Percentiles rank a stretch among this genome's conserved stretches.
Evolutionary conservation across 495 filamentous ascomycete species (phyloP).

Genomic region (Gamarada debralockiae): DNA sequence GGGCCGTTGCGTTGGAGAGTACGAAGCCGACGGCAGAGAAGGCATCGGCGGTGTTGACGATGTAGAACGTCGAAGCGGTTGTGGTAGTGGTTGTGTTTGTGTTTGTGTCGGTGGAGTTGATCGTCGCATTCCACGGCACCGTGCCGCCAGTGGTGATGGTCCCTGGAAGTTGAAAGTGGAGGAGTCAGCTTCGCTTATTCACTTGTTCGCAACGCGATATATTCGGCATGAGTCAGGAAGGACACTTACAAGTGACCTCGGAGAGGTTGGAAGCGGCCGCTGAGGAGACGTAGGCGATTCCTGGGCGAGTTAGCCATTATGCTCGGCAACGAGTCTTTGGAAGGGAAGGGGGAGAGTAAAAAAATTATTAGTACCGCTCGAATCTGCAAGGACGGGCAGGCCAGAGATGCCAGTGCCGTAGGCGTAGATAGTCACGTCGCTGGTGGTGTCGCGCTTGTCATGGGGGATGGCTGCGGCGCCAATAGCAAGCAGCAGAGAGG

Average conservation of each 20-base stretch:
- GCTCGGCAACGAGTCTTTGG: not conserved
- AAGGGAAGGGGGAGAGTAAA: not conserved
- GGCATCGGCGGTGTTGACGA: not conserved
- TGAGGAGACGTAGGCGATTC: not conserved
- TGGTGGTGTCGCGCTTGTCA: constrained; percentile 15
- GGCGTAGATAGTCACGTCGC: constrained; percentile 14
- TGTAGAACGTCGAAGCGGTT: not conserved
- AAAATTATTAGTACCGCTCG: not conserved
- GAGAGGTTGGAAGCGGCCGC: not conserved
- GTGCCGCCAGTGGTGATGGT: not conserved
- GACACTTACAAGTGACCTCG: not conserved
- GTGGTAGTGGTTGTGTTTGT: not conserved
- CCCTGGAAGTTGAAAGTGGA: not conserved
- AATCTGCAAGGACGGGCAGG: not conserved
- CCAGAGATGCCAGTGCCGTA: constrained; percentile 3
- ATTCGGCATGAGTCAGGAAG: not conserved
- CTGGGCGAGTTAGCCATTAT: not conserved
- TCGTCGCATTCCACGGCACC: not conserved
- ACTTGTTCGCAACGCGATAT: not conserved
- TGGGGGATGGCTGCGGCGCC: constrained; percentile 16
- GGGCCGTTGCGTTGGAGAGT: not conserved
- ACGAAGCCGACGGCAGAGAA: constrained; percentile 2
- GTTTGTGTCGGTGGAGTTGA: not conserved
- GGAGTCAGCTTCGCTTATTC: not conserved
- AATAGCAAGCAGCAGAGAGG: constrained; percentile 40